These are phyloP conservation scores for Claviceps paspali DNA, from an alignment of 2,329 filamentous ascomycete species.

Conservation along the genomic window DNA sequence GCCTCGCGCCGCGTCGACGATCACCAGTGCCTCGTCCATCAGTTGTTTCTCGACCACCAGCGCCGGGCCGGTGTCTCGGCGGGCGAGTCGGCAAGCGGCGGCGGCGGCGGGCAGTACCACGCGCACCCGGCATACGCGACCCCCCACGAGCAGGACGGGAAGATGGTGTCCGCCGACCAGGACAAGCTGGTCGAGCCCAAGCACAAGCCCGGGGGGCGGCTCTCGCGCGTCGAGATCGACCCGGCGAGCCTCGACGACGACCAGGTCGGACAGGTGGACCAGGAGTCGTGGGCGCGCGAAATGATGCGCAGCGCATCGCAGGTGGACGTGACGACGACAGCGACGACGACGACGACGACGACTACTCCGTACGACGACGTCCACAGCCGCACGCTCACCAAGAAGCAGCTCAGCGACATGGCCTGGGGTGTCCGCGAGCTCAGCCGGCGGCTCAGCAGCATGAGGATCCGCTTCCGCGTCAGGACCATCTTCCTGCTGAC, in stretches of 20 bases:
- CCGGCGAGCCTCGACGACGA: slow-evolving; percentile 23
- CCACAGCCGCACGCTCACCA: slow-evolving; percentile 68
- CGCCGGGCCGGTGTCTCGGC: slow-evolving; percentile 18
- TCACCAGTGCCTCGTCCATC: slow-evolving; percentile 51
- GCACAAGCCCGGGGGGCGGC: slow-evolving; percentile 5
- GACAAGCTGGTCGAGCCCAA: slow-evolving; percentile 12
- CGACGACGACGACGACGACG: too few relatives aligned
- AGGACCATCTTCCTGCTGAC: slow-evolving; percentile 75
- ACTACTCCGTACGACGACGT: slow-evolving; percentile 18
- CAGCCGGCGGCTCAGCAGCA: slow-evolving; percentile 68
- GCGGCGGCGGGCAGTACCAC: slow-evolving; percentile 13
- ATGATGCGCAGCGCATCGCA: slow-evolving; percentile 29
- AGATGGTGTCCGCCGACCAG: not conserved
- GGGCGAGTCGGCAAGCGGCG: slow-evolving; percentile 14
- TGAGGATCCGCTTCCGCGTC: slow-evolving; percentile 69
- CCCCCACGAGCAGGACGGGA: slow-evolving; percentile 5
- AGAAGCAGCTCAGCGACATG: slow-evolving; percentile 93
- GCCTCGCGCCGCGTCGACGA: too few relatives aligned
- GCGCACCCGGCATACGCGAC: slow-evolving; percentile 16
- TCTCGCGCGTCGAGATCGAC: slow-evolving; percentile 22
- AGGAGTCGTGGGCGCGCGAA: slow-evolving; percentile 37
- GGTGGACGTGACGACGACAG: slow-evolving; percentile 18
- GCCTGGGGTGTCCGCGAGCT: slow-evolving; percentile 88
- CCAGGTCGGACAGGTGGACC: slow-evolving; percentile 38
- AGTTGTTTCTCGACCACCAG: slow-evolving; percentile 46